phyloP scores from a whole-genome alignment of 345 rosid genomes.

The Erucastrum elatum region DNA sequence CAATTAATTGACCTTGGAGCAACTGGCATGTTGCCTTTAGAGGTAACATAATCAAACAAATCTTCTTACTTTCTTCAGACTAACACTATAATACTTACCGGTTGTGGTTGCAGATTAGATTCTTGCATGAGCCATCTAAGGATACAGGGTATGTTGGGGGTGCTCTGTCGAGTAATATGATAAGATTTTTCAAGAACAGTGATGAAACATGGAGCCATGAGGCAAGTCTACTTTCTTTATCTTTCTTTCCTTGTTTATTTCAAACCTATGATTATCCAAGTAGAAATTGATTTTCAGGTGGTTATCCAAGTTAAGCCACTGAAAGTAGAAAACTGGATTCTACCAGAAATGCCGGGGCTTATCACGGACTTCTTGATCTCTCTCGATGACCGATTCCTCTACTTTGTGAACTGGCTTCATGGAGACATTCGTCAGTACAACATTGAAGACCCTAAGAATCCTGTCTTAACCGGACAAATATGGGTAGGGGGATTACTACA shows the following conservation, averaged over 20 bases:
- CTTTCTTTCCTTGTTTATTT: not conserved
- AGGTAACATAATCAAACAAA: conserved; percentile 34
- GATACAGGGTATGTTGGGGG: conserved; percentile 79
- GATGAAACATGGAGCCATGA: conserved; percentile 88
- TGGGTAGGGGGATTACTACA: conserved; percentile 84
- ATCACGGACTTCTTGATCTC: conserved; percentile 84
- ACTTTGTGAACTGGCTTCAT: conserved; percentile 93
- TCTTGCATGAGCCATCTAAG: conserved; percentile 85
- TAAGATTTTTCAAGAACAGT: conserved; percentile 52
- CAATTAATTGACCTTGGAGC: conserved; percentile 79
- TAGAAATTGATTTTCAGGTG: conserved; percentile 41
- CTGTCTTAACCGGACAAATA: conserved; percentile 71
- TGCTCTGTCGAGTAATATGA: conserved; percentile 78
- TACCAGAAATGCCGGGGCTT: conserved; percentile 94
- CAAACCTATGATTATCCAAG: not conserved
- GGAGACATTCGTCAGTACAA: conserved; percentile 91
- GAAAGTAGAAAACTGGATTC: conserved; percentile 93
- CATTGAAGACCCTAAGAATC: conserved; percentile 71
- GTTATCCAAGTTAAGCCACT: conserved; percentile 68
- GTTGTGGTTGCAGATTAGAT: conserved; percentile 41
- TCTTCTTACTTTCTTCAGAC: not conserved
- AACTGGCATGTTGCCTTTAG: conserved; percentile 76
- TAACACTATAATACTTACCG: not conserved
- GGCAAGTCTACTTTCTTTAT: conserved; percentile 40
- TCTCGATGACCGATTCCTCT: conserved; percentile 81